Conservation (phyloP, 192 early-diverging fungal species). For the Coemansia sp. region DNA sequence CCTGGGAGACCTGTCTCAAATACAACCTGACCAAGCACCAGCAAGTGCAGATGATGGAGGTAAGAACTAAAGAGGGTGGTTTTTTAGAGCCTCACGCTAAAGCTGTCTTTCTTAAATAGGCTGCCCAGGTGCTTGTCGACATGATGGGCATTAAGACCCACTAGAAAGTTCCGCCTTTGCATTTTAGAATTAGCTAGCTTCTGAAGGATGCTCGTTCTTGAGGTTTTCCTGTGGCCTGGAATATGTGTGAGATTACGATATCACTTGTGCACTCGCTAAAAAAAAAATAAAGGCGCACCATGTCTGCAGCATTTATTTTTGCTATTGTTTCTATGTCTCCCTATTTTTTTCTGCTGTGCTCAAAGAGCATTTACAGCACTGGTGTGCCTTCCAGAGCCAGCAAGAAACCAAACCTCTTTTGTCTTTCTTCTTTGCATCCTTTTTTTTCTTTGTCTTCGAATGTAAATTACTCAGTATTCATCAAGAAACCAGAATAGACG, state of each 20-base stretch:
- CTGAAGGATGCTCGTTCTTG: not conserved
- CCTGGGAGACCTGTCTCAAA: conserved; percentile 61
- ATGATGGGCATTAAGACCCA: conserved; percentile 44
- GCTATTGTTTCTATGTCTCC: conserved; percentile 6
- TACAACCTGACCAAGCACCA: conserved; percentile 65
- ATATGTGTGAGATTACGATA: conserved; percentile 6
- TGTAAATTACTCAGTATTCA: conserved; percentile 19
- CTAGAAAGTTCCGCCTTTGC: conserved; percentile 7
- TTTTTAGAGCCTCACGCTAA: not conserved
- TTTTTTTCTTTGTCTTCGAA: conserved; percentile 11
- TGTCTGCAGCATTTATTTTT: conserved; percentile 10
- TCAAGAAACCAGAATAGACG: not conserved
- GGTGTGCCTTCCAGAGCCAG: not conserved
- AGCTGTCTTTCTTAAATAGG: conserved; percentile 26
- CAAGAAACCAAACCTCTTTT: conserved; percentile 3
- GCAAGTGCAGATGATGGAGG: conserved; percentile 69
- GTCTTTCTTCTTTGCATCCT: conserved; percentile 8
- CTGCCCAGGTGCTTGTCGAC: conserved; percentile 55
- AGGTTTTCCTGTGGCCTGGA: conserved; percentile 1
- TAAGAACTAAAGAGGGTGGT: conserved; percentile 17
- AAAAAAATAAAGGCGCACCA: conserved; percentile 3
- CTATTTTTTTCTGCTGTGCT: not conserved
- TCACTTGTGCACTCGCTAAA: no score
- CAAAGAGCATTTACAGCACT: not conserved
- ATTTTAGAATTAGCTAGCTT: conserved; percentile 6